Conservation (phyloP, 2,329 filamentous ascomycete species). For the Arachnomyces sp. region DNA sequence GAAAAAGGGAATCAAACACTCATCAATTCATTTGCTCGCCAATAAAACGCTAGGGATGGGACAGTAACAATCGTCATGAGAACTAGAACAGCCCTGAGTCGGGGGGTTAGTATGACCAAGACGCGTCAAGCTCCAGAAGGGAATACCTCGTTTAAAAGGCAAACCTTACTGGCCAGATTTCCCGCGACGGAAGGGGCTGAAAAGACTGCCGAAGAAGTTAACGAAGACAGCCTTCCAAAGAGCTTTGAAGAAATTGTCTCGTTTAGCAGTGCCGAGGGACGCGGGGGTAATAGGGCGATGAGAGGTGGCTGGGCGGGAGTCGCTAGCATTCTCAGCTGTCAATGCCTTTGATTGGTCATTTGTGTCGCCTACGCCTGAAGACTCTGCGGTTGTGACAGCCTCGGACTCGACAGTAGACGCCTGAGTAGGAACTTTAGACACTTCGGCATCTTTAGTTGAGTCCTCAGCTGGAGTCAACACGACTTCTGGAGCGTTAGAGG, state of each 20-base stretch:
- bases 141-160: slow-evolving; percentile 5
- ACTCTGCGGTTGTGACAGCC: slow-evolving; percentile 2
- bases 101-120: slow-evolving; percentile 21
- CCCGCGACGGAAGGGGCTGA: slow-evolving; percentile 31
- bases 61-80: slow-evolving; percentile 19
- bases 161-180: slow-evolving; percentile 21
- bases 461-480: background rate
- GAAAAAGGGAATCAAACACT: slow-evolving; percentile 11
- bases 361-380: slow-evolving; percentile 1
- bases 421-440: background rate
- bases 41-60: slow-evolving; percentile 24
- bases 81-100: slow-evolving; percentile 24
- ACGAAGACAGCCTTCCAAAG: slow-evolving; percentile 33
- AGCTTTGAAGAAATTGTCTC: slow-evolving; percentile 33
- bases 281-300: slow-evolving; percentile 32
- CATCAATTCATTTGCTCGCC: slow-evolving; percentile 20
- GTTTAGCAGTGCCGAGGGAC: slow-evolving; percentile 27
- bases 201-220: slow-evolving; percentile 32
- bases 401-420: slow-evolving; percentile 8
- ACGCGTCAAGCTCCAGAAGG: slow-evolving; percentile 1
- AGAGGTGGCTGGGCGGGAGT: slow-evolving; percentile 9
- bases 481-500: background rate
- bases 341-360: slow-evolving; percentile 13
- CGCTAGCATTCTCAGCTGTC: slow-evolving; percentile 1
- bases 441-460: background rate